These are phyloP conservation scores for Bryoglossum gracile DNA, from an alignment of 495 filamentous ascomycete genomes.

Conservation along the genomic window DNA sequence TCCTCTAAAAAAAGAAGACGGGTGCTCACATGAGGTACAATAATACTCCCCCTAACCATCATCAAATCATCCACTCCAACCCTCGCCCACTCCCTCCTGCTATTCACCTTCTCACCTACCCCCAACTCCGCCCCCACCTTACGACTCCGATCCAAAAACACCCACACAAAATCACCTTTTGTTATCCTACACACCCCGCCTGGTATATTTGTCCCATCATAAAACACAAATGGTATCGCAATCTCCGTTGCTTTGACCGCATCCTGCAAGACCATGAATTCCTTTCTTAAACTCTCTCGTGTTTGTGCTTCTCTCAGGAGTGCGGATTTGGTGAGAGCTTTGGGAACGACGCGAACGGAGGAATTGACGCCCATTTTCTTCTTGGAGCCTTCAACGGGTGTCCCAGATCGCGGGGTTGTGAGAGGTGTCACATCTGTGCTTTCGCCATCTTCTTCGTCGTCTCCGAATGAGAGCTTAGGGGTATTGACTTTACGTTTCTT, in stretches of 20 bases:
- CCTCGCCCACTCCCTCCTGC: conserved; percentile 79
- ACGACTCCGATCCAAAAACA: conserved; percentile 82
- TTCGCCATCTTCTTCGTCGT: conserved; percentile 41
- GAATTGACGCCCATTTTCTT: conserved; percentile 58
- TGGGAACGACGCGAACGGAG: conserved; percentile 60
- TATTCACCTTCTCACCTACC: conserved; percentile 58
- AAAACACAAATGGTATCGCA: conserved; percentile 91
- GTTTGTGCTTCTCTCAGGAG: conserved; percentile 73
- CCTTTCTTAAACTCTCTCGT: conserved; percentile 72
- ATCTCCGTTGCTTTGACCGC: conserved; percentile 86
- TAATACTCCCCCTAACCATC: conserved; percentile 84
- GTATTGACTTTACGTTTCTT: conserved; percentile 64
- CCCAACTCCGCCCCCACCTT: conserved; percentile 83
- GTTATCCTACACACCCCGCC: conserved; percentile 75
- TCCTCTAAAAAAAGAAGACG: too few relatives aligned
- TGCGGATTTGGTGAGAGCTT: conserved; percentile 78
- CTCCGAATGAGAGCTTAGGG: conserved; percentile 65
- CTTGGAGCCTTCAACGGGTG: conserved; percentile 30
- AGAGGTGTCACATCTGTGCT: conserved; percentile 5
- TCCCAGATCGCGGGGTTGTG: conserved; percentile 25
- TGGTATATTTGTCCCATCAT: conserved; percentile 94
- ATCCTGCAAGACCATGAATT: conserved; percentile 79
- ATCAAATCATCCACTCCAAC: conserved; percentile 96
- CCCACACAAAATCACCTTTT: conserved; percentile 86
- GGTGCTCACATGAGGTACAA: conserved; percentile 82